A percentile compares a stretch with the other conserved stretches of the same genome.
Evolutionary conservation across 1,284 basidiomycete species (phyloP).

Genomic region (Ganoderma resinaceum): DNA sequence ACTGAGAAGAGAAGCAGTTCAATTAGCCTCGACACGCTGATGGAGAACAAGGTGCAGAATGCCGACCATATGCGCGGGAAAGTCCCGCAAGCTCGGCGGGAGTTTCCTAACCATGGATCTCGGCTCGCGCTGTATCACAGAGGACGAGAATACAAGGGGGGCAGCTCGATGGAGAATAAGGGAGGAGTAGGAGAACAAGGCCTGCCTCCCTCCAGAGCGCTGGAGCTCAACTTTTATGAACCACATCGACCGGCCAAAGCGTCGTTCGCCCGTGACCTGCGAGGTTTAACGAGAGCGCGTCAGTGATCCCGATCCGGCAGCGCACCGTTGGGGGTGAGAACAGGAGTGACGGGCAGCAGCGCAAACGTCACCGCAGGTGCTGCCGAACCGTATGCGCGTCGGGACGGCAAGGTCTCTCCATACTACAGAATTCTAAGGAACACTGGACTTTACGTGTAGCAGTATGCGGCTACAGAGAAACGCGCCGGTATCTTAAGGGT

Average conservation of each 20-base stretch:
- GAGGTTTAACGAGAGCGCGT: not conserved
- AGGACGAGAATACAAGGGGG: not conserved
- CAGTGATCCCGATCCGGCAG: not conserved
- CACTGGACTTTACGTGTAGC: not conserved
- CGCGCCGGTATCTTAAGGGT: not conserved
- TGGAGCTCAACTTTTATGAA: not conserved
- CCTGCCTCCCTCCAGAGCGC: not conserved
- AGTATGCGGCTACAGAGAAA: not conserved
- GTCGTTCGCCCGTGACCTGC: not conserved
- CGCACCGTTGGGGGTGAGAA: not conserved
- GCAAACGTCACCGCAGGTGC: not conserved
- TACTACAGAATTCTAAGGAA: slow-evolving; percentile 4
- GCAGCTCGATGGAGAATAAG: not conserved
- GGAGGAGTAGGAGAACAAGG: not conserved
- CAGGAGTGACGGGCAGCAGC: not conserved
- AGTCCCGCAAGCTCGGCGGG: not conserved
- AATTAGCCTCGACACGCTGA: not conserved
- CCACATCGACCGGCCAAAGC: not conserved
- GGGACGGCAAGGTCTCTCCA: not conserved
- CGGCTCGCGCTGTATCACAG: not conserved
- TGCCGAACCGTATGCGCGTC: not conserved
- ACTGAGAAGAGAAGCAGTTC: not conserved
- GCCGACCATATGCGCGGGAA: not conserved
- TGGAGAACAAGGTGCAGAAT: not conserved
- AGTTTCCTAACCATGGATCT: not conserved